Conservation (phyloP, 352 stramenopile genomes). For the Globisporangium barbulae region DNA sequence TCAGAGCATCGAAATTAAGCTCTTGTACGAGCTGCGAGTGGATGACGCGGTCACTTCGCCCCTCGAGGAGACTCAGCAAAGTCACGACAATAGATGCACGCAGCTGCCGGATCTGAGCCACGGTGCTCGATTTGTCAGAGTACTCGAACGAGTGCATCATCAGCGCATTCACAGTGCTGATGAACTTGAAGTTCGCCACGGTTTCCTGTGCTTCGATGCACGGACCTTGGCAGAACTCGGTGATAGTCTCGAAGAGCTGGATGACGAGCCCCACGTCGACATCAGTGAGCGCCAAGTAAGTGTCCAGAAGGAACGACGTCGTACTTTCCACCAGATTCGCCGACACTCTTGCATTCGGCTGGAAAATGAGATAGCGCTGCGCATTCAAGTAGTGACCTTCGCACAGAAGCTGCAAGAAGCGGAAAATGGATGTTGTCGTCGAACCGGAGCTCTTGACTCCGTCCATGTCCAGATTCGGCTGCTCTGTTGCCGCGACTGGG, state of each 20-base stretch:
- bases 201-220: conserved; percentile 71
- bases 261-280: conserved; percentile 54
- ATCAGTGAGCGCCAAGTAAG: conserved; percentile 46
- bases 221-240: conserved; percentile 75
- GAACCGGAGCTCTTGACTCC: conserved; percentile 13
- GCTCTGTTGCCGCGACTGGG: not conserved
- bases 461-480: conserved; percentile 5
- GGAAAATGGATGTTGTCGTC: conserved; percentile 56
- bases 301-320: conserved; percentile 63
- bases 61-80: conserved; percentile 63
- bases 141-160: conserved; percentile 55
- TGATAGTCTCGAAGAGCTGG: conserved; percentile 74
- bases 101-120: conserved; percentile 29
- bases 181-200: conserved; percentile 74
- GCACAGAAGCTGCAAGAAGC: conserved; percentile 69
- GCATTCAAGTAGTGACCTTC: conserved; percentile 70
- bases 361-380: conserved; percentile 52
- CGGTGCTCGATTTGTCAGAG: conserved; percentile 2
- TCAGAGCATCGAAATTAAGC: conserved; percentile 67
- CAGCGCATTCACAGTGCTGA: conserved; percentile 67
- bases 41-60: conserved; percentile 47
- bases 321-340: conserved; percentile 67
- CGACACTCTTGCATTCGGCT: conserved; percentile 23
- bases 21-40: conserved; percentile 68
- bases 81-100: conserved; percentile 58